Evolutionary conservation across 352 stramenopile species (phyloP), one percentile per base, ranked within the genome.

Genomic region (Phytophthora nicotianae): DNA sequence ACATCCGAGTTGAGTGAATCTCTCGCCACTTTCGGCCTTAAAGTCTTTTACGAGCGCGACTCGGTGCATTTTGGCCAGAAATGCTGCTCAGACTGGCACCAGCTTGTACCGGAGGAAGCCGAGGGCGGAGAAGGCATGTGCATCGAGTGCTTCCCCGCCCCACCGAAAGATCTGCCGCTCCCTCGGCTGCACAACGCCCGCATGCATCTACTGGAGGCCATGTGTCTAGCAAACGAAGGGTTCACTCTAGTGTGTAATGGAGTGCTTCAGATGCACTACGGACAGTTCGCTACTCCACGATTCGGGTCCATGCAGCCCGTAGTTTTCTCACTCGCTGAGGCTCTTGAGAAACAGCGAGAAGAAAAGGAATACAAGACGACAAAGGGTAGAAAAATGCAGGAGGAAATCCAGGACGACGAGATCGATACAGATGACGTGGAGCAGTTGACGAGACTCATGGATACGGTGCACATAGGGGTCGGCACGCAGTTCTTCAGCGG

Each of bases 401-500:
- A 26, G 11, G 4, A 50, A 7, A 14, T 29, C 7, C 19, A 59
- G 17, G 16, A 59, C 10, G 14, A 58, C 10, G 26, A 47, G 2
- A 59, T 74, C 17, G 41, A 67, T 26, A 57, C 45, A 10, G 50
- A 74, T 17, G 35, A 70, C 23, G 55, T 60, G 26, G 40, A 17
- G 0, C 53, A 70, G 41, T 37, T 74, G 9, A 57, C 60, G 17
- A 56, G 53, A 21, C 60, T 74, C 23, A 50, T 74, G 65, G 60
- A 67, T 52, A 41, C 14, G 3, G 43, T 63, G 6, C 42, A 70
- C 7, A 62, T 66, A 43, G 65, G 65, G 14, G 27, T 70, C 19
- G 65, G 65, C 21, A 70, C 60, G 3, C 50, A 69, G 37, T 74
- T 70, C 49, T 74, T 74, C 51, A 74, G 65, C 32, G 16, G 27